phyloP scores from a whole-genome alignment of 164 flowering plant species.

The Sextonia rubra region DNA sequence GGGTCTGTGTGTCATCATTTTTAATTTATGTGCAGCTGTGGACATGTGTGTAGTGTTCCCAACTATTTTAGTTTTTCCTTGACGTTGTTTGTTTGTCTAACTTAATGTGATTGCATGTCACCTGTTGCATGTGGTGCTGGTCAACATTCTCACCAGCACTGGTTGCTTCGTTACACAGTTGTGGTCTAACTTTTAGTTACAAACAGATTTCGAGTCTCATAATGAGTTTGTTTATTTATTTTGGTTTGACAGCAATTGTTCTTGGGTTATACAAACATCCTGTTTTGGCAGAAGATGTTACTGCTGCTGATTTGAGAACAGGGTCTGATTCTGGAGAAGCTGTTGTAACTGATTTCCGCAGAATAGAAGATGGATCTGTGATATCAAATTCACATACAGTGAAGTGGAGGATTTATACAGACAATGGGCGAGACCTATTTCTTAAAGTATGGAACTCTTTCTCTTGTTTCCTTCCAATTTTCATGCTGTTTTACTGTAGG shows the following conservation, averaged over 20 bases:
- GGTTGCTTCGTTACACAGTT: not conserved
- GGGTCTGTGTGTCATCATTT: not conserved
- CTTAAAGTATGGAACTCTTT: slow-evolving; percentile 38
- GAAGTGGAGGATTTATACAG: slow-evolving; percentile 90
- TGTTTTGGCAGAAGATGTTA: slow-evolving; percentile 57
- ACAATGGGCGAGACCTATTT: slow-evolving; percentile 69
- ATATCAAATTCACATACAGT: slow-evolving; percentile 79
- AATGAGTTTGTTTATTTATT: not conserved
- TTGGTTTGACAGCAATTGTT: slow-evolving; percentile 40
- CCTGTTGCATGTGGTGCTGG: not conserved
- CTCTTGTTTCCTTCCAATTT: slow-evolving; percentile 7
- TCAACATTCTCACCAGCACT: not conserved
- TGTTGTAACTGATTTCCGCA: slow-evolving; percentile 35
- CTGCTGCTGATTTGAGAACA: slow-evolving; percentile 24
- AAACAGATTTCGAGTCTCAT: not conserved
- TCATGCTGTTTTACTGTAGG: not conserved
- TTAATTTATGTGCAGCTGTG: not conserved
- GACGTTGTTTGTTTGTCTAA: not conserved
- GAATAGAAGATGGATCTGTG: slow-evolving; percentile 79
- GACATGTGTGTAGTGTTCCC: not conserved
- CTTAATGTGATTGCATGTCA: not conserved
- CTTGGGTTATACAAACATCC: slow-evolving; percentile 36
- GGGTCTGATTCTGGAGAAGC: slow-evolving; percentile 32
- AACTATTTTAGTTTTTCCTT: too few relatives aligned
- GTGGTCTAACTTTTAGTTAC: not conserved